Conservation (phyloP, 2,329 filamentous ascomycete species). For the Emergomyces africanus region DNA sequence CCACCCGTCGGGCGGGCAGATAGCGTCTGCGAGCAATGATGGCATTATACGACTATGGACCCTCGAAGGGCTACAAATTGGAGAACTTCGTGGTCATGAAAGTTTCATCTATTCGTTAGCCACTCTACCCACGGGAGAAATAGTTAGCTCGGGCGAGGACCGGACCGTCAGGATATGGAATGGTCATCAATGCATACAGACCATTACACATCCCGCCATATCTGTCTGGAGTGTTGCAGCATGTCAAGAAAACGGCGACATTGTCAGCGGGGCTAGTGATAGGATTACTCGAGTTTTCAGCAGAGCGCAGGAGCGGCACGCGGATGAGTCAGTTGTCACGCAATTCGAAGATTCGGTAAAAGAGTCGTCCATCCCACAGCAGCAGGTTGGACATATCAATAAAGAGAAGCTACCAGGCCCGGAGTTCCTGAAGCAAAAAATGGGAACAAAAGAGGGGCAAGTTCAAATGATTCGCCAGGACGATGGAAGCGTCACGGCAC, state of each 20-base stretch:
- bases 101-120: constrained; percentile 87
- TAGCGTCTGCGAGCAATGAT: constrained; percentile 91
- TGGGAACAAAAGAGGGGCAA: constrained; percentile 91
- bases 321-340: constrained; percentile 53
- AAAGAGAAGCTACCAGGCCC: constrained; percentile 84
- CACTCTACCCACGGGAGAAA: constrained; percentile 65
- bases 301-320: constrained; percentile 54
- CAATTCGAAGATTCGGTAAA: constrained; percentile 74
- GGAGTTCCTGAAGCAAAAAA: constrained; percentile 68
- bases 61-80: constrained; percentile 60
- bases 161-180: constrained; percentile 87
- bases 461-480: constrained; percentile 79
- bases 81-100: constrained; percentile 73
- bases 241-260: constrained; percentile 71
- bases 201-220: constrained; percentile 92
- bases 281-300: constrained; percentile 75
- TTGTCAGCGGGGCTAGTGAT: constrained; percentile 88
- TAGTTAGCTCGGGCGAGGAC: constrained; percentile 88
- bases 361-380: constrained; percentile 72
- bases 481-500: constrained; percentile 71
- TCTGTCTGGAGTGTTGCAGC: constrained; percentile 92
- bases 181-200: constrained; percentile 72
- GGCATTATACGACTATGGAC: constrained; percentile 81
- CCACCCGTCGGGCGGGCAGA: constrained; percentile 74
- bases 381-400: constrained; percentile 72